Evolutionary conservation across 192 early-diverging fungal genomes (phyloP).

Genomic region (Coemansia sp.): DNA sequence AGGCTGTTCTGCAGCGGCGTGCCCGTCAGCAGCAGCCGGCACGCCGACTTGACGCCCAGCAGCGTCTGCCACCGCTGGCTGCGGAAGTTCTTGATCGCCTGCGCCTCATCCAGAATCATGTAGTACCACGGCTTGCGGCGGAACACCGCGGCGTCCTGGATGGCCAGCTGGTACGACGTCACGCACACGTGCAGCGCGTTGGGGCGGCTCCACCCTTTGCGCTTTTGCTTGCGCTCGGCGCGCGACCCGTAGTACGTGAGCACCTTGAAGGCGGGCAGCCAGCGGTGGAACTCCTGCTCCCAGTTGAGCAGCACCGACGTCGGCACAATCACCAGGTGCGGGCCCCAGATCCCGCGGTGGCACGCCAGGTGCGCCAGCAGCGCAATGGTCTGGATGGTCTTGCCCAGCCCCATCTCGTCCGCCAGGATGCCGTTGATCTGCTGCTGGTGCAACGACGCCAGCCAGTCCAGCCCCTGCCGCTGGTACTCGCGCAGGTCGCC

Average conservation of each 20-base stretch:
- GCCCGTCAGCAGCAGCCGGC: constrained; percentile 91
- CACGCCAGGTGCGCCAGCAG: constrained; percentile 82
- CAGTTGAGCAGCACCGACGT: constrained; percentile 89
- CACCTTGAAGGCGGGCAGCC: constrained; percentile 68
- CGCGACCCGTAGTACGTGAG: constrained; percentile 70
- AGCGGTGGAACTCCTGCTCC: constrained; percentile 87
- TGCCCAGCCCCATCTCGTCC: constrained; percentile 95
- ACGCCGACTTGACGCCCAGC: constrained; percentile 72
- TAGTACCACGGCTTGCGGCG: constrained; percentile 83
- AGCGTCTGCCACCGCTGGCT: constrained; percentile 89
- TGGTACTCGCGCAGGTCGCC: constrained; percentile 86
- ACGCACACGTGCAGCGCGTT: constrained; percentile 80
- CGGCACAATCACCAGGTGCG: constrained; percentile 92
- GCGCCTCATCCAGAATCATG: constrained; percentile 94
- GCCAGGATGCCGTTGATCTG: constrained; percentile 90
- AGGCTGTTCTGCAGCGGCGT: constrained; percentile 97
- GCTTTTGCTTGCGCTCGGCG: constrained; percentile 51
- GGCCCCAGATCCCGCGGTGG: constrained; percentile 75
- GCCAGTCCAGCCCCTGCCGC: constrained; percentile 87
- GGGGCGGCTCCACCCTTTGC: constrained; percentile 60
- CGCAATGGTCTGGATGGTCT: constrained; percentile 95
- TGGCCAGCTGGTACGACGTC: constrained; percentile 71
- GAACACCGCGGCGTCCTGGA: constrained; percentile 69
- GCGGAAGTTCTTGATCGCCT: constrained; percentile 92
- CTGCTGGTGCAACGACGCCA: constrained; percentile 82